phyloP scores from a whole-genome alignment of 495 filamentous ascomycete species.

The Penicillium nucicola region DNA sequence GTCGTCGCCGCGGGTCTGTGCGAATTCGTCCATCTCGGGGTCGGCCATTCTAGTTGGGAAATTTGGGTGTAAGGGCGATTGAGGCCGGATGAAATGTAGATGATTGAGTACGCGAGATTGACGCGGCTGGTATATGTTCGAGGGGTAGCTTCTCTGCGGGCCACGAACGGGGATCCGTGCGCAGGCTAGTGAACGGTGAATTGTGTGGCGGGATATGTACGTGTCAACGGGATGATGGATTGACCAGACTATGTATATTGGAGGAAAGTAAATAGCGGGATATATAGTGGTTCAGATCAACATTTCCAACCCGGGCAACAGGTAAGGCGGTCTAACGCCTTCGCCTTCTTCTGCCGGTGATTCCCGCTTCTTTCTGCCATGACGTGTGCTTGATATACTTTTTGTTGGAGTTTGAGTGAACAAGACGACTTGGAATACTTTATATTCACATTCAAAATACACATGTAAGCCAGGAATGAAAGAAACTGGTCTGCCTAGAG shows the following conservation, averaged over 20 bases:
- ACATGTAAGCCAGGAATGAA: too few relatives aligned
- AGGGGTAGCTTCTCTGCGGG: constrained; percentile 26
- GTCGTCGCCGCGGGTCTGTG: constrained; percentile 63
- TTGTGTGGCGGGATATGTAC: not conserved
- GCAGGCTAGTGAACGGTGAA: constrained; percentile 1
- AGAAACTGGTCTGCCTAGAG: too few relatives aligned
- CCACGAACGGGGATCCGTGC: constrained; percentile 20
- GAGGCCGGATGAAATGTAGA: not conserved
- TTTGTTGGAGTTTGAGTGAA: too few relatives aligned
- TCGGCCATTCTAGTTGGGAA: constrained; percentile 24
- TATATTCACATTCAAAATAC: too few relatives aligned
- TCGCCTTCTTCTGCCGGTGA: constrained; percentile 1
- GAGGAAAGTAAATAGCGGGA: not conserved
- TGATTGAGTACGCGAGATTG: not conserved
- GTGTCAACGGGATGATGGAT: not conserved
- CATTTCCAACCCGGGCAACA: not conserved
- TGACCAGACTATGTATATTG: not conserved
- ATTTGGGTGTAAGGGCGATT: too few relatives aligned
- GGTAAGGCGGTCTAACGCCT: constrained; percentile 2
- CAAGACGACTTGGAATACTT: too few relatives aligned
- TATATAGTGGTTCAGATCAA: not conserved
- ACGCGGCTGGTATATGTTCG: constrained; percentile 4
- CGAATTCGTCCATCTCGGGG: constrained; percentile 47
- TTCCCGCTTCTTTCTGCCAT: constrained; percentile 14
- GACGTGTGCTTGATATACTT: not conserved